Evolutionary conservation across 164 flowering plant species (phyloP).

Genomic region (Pachysandra terminalis): DNA sequence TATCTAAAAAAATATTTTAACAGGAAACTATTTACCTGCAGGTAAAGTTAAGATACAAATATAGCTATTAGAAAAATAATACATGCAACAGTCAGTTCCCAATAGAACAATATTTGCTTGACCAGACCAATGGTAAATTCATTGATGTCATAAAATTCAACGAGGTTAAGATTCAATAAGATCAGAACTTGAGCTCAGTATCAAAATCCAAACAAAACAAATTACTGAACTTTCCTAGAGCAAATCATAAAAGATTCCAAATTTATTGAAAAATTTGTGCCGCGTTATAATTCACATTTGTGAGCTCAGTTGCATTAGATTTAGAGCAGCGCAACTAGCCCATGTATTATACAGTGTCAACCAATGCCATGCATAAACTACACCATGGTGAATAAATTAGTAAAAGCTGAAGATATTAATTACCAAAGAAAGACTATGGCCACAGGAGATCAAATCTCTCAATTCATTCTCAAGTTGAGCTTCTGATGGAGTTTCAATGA

Average conservation of each 20-base stretch:
- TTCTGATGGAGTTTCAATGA: constrained; percentile 70
- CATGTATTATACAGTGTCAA: not conserved
- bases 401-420: constrained; percentile 4
- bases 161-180: too few species aligned
- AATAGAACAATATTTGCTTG: too few species aligned
- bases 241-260: not conserved
- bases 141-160: too few species aligned
- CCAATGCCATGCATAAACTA: not conserved
- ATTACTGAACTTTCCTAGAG: not conserved
- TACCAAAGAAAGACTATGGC: constrained; percentile 82
- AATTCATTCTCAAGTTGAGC: constrained; percentile 67
- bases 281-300: not conserved
- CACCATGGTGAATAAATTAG: not conserved
- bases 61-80: too few species aligned
- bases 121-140: too few species aligned
- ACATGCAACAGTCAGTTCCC: too few species aligned
- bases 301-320: not conserved
- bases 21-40: too few species aligned
- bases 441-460: constrained; percentile 57
- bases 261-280: not conserved
- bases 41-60: too few species aligned
- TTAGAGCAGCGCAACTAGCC: not conserved
- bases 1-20: too few species aligned
- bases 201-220: too few species aligned
- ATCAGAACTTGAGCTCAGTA: not conserved